Percentiles rank a stretch among this genome's conserved stretches.
These are phyloP conservation scores for Chalara sp. DNA, from an alignment of 2,329 filamentous ascomycete species.

Conservation along the genomic window DNA sequence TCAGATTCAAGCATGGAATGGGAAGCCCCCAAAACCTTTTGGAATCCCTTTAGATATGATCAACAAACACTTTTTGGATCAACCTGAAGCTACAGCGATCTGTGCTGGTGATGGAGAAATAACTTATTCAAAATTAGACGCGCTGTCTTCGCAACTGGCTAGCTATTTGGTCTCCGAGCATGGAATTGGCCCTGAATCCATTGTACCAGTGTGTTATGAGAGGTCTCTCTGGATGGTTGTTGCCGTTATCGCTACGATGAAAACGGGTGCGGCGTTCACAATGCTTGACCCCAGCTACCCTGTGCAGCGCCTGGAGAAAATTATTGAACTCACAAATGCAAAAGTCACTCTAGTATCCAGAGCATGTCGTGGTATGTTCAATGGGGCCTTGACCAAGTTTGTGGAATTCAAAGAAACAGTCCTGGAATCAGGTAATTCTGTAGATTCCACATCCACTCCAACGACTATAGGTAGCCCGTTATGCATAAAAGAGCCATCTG, in stretches of 20 bases:
- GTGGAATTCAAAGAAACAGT: too few species aligned
- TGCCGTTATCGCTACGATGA: slow-evolving; percentile 22
- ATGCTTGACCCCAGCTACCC: slow-evolving; percentile 19
- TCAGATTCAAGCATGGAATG: too few species aligned
- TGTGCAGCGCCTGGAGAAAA: background rate
- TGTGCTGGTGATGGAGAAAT: slow-evolving; percentile 26
- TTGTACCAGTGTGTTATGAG: slow-evolving; percentile 15
- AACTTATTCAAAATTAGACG: slow-evolving; percentile 57
- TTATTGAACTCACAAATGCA: too few species aligned
- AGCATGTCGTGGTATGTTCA: too few species aligned
- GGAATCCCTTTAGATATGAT: too few species aligned
- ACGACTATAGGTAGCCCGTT: too few species aligned
- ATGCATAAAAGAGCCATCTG: too few species aligned
- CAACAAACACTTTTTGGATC: slow-evolving; percentile 27
- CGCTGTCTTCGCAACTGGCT: slow-evolving; percentile 54
- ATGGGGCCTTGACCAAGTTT: too few species aligned
- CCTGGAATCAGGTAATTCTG: too few species aligned
- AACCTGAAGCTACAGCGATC: slow-evolving; percentile 34
- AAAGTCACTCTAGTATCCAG: too few species aligned
- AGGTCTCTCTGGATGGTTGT: slow-evolving; percentile 19
- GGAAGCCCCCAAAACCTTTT: too few species aligned
- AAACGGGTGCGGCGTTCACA: slow-evolving; percentile 22
- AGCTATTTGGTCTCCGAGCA: slow-evolving; percentile 35
- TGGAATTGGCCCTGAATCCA: slow-evolving; percentile 5
- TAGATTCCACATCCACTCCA: too few species aligned